Conservation (phyloP, 768 basidiomycete species). For the Tremella fuciformis region DNA sequence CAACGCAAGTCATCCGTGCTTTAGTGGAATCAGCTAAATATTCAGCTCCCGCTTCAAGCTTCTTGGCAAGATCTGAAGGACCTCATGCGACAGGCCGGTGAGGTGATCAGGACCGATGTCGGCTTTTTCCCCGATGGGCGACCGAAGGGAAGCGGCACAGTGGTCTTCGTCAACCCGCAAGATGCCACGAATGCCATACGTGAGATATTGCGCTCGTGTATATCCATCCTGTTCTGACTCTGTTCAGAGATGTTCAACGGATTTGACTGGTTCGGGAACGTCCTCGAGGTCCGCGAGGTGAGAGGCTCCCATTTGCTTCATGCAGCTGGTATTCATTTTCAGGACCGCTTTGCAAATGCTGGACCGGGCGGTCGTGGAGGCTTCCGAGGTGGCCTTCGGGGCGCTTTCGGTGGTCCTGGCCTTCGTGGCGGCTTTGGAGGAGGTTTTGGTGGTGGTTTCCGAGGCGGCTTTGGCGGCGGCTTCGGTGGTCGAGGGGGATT, state of each 20-base stretch:
- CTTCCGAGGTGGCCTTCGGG: constrained; percentile 50
- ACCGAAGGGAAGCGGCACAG: constrained; percentile 96
- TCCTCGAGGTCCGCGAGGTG: constrained; percentile 93
- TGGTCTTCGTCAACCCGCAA: constrained; percentile 85
- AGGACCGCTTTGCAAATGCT: constrained; percentile 16
- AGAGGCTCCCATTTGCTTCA: constrained; percentile 23
- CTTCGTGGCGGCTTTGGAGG: constrained; percentile 53
- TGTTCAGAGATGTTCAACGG: constrained; percentile 86
- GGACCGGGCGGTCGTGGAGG: constrained; percentile 46
- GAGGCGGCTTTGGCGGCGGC: constrained; percentile 38
- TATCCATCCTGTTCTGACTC: not conserved
- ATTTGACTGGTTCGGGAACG: constrained; percentile 94
- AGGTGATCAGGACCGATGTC: constrained; percentile 92
- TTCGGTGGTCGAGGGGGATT: constrained; percentile 44
- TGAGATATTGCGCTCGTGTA: constrained; percentile 54
- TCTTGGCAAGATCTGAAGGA: constrained; percentile 99
- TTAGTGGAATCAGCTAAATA: not conserved
- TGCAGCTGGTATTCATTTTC: not conserved
- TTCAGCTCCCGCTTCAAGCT: constrained; percentile 88
- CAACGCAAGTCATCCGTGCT: constrained; percentile 60
- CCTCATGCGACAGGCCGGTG: constrained; percentile 89
- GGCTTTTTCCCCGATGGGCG: constrained; percentile 81
- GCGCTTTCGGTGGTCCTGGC: constrained; percentile 57
- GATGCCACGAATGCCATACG: constrained; percentile 91
- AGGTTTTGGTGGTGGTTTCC: constrained; percentile 58